Evolutionary conservation across 208 protist genomes (phyloP).

Genomic region (Leishmania arabica): DNA sequence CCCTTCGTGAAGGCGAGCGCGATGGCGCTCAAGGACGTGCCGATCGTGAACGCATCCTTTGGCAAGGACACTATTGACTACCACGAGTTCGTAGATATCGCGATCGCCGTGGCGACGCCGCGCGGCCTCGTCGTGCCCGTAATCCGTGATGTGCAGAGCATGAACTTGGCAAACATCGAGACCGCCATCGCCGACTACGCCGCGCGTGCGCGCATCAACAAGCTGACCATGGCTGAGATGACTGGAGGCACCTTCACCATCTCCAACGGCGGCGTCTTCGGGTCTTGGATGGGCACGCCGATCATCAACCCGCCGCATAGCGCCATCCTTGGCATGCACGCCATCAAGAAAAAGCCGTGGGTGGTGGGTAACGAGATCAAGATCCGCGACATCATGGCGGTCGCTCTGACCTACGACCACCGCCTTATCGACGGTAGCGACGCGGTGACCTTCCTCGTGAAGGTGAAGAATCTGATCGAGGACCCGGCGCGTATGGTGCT

Average conservation of each 20-base stretch:
- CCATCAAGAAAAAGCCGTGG: constrained; percentile 96
- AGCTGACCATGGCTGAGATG: constrained; percentile 97
- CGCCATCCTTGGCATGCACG: constrained; percentile 99
- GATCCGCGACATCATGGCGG: constrained; percentile 98
- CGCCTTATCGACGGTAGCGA: constrained; percentile 98
- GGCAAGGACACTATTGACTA: constrained; percentile 97
- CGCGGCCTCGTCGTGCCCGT: constrained; percentile 98
- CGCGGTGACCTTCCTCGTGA: constrained; percentile 98
- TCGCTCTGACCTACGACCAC: constrained; percentile 99
- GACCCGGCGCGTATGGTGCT: constrained; percentile 95
- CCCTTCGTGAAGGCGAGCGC: constrained; percentile 97
- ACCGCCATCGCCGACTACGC: constrained; percentile 93
- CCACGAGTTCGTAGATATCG: constrained; percentile 98
- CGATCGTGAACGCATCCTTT: constrained; percentile 96
- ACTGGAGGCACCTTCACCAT: constrained; percentile 99
- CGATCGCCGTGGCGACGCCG: constrained; percentile 97
- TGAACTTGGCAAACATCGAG: constrained; percentile 97
- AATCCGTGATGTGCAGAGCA: constrained; percentile 95
- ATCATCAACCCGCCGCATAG: constrained; percentile 99
- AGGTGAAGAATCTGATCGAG: constrained; percentile 97
- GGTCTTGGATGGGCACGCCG: constrained; percentile 98
- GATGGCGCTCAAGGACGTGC: constrained; percentile 96
- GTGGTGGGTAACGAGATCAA: constrained; percentile 92
- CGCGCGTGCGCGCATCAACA: constrained; percentile 89
- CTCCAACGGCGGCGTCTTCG: constrained; percentile 99